A percentile compares a stretch with the other conserved stretches of the same genome.
phyloP scores from a whole-genome alignment of 257 asterid species.

The Ilex aquifolium region DNA sequence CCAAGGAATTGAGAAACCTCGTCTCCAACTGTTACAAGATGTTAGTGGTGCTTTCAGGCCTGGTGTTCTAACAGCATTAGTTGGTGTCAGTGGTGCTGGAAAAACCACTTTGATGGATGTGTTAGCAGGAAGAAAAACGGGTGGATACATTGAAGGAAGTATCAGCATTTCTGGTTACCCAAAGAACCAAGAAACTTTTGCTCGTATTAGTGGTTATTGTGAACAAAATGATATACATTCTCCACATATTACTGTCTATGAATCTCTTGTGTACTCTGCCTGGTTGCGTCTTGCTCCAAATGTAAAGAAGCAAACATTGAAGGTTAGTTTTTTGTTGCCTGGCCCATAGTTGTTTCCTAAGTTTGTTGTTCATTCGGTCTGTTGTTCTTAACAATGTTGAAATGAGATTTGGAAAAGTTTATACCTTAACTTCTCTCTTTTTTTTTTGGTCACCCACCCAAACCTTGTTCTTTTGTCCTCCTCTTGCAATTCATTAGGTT shows the following conservation, averaged over 20 bases:
- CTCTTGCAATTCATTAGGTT: neutral
- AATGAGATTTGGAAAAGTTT: too few species aligned
- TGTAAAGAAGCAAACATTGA: neutral
- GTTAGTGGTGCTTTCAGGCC: constrained; percentile 7
- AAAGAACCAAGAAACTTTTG: constrained; percentile 1
- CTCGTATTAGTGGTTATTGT: constrained; percentile 6
- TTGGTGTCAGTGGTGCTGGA: constrained; percentile 4
- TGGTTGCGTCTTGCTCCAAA: constrained; percentile 5
- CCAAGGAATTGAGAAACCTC: neutral
- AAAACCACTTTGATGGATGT: constrained; percentile 4
- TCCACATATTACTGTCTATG: neutral
- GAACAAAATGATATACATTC: constrained; percentile 4
- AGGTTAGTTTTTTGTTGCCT: neutral
- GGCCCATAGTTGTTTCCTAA: too few species aligned
- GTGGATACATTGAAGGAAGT: constrained; percentile 2
- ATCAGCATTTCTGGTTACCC: constrained; percentile 1
- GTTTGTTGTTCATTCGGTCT: too few species aligned
- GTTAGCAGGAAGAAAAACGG: constrained; percentile 1
- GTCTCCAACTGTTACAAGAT: neutral
- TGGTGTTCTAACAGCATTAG: constrained; percentile 2
- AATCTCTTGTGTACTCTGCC: neutral
- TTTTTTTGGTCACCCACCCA: neutral
- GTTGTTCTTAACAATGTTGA: too few species aligned
- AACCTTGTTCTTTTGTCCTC: neutral
- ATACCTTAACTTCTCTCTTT: too few species aligned